Evolutionary conservation across 2,329 filamentous ascomycete genomes (phyloP).

Genomic region (Ciborinia camelliae): DNA sequence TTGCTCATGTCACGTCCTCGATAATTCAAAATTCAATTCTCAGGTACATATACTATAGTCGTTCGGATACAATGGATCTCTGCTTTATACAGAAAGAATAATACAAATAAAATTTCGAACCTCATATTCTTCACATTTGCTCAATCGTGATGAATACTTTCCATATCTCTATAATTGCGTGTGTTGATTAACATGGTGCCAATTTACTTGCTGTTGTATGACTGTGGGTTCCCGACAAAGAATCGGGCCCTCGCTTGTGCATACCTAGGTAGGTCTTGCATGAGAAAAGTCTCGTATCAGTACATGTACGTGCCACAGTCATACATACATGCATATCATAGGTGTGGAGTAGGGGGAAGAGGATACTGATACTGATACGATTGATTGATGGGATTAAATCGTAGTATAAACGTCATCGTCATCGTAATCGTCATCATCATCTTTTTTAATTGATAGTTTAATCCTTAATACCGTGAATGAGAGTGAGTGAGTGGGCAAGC

Average conservation of each 20-base stretch:
- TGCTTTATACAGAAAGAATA: slow-evolving; percentile 13
- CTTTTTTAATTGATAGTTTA: too few species aligned
- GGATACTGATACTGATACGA: too few species aligned
- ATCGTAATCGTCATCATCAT: too few species aligned
- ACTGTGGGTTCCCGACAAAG: background rate
- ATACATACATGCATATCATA: too few species aligned
- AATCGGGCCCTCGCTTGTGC: background rate
- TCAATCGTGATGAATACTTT: background rate
- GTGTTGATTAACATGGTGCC: background rate
- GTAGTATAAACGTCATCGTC: too few species aligned
- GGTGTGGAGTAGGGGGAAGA: too few species aligned
- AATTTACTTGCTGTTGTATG: background rate
- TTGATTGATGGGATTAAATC: too few species aligned
- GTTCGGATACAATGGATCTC: slow-evolving; percentile 20
- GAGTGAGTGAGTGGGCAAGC: too few species aligned
- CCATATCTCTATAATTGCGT: too few species aligned
- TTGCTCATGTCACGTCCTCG: slow-evolving; percentile 22
- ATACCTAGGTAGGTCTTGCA: too few species aligned
- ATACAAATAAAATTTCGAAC: slow-evolving; percentile 13
- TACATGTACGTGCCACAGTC: background rate
- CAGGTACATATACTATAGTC: slow-evolving; percentile 23
- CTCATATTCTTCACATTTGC: background rate
- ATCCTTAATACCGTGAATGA: too few species aligned
- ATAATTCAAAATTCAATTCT: slow-evolving; percentile 26
- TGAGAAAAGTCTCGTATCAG: background rate